Evolutionary conservation across 2,329 filamentous ascomycete species (phyloP).

Genomic region (Parastagonospora nodorum): DNA sequence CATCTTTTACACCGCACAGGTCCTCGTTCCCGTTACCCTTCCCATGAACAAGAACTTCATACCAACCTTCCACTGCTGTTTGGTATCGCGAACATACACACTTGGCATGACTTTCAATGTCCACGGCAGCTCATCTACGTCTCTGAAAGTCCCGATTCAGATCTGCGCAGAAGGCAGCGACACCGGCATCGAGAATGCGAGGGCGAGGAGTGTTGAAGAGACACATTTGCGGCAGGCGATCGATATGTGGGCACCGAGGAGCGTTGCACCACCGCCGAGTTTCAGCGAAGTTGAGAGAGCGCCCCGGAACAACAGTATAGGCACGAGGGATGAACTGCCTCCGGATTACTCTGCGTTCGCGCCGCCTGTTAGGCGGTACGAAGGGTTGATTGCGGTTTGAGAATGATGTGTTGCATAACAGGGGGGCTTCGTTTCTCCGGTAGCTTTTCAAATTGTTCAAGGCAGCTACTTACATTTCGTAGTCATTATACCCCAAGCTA

Average conservation of each 20-base stretch:
- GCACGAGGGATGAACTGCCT: slow-evolving; percentile 28
- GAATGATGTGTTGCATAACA: background rate
- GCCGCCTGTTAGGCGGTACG: slow-evolving; percentile 12
- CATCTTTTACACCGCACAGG: slow-evolving; percentile 64
- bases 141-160: slow-evolving; percentile 54
- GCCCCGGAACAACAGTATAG: slow-evolving; percentile 4
- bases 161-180: slow-evolving; percentile 48
- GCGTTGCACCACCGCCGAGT: slow-evolving; percentile 20
- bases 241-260: slow-evolving; percentile 38
- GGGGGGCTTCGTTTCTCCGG: background rate
- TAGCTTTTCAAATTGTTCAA: background rate
- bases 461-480: no score
- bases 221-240: slow-evolving; percentile 30
- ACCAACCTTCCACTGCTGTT: slow-evolving; percentile 72
- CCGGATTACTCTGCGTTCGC: slow-evolving; percentile 36
- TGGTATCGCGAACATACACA: slow-evolving; percentile 66
- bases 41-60: slow-evolving; percentile 66
- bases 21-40: slow-evolving; percentile 67
- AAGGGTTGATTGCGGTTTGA: slow-evolving; percentile 4
- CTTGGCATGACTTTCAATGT: slow-evolving; percentile 64
- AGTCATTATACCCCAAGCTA: no score
- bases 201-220: slow-evolving; percentile 36
- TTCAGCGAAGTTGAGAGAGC: slow-evolving; percentile 5
- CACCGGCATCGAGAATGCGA: slow-evolving; percentile 39
- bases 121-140: slow-evolving; percentile 39